Evolutionary conservation across 2,329 filamentous ascomycete genomes (phyloP).

Genomic region (Aspergillus unguis): DNA sequence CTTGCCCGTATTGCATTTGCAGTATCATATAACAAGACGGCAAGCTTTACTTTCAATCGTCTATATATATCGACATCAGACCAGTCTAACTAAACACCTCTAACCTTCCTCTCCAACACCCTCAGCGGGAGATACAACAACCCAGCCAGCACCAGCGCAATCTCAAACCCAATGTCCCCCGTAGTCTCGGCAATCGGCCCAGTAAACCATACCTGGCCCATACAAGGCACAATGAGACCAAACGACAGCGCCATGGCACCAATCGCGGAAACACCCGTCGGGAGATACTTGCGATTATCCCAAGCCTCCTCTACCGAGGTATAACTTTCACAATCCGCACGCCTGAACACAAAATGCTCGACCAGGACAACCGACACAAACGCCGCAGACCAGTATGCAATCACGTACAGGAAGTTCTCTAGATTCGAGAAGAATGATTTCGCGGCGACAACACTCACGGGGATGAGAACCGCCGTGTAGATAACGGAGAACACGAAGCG

Average conservation of each 20-base stretch:
- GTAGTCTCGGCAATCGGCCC: conserved; percentile 10
- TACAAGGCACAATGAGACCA: conserved; percentile 7
- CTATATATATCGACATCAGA: too few species aligned
- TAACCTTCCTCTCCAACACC: conserved; percentile 1
- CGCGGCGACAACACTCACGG: conserved; percentile 2
- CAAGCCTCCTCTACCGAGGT: background rate
- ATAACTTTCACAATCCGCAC: background rate
- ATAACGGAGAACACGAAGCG: conserved; percentile 6
- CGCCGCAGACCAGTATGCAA: conserved; percentile 11
- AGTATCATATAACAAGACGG: too few species aligned
- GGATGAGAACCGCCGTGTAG: conserved; percentile 7
- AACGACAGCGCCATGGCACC: conserved; percentile 4
- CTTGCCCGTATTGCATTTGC: too few species aligned
- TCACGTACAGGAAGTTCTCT: conserved; percentile 11
- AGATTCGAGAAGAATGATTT: conserved; percentile 7
- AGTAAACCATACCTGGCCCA: conserved; percentile 11
- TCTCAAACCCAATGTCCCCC: conserved; percentile 13
- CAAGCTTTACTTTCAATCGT: too few species aligned
- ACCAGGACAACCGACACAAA: background rate
- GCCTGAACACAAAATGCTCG: conserved; percentile 7
- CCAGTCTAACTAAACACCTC: background rate
- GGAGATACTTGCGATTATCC: background rate
- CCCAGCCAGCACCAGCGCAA: conserved; percentile 5
- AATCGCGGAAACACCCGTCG: conserved; percentile 1
- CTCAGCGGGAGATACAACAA: conserved; percentile 5